Evolutionary conservation across 306 rosid species (phyloP).

Genomic region (Dalbergia cochinchinensis): DNA sequence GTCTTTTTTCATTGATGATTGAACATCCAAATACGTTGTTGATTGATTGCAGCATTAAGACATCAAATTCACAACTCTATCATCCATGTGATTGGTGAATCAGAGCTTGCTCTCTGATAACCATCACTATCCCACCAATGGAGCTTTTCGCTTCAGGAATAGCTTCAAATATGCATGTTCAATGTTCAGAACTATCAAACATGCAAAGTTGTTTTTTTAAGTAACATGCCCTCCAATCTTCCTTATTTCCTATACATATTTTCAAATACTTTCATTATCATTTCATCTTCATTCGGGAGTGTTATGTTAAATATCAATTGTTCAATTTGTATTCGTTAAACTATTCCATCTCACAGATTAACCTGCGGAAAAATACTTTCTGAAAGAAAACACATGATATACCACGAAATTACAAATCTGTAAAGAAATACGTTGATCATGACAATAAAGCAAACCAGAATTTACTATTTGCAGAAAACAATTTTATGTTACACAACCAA

Average conservation of each 20-base stretch:
- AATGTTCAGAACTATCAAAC: not conserved
- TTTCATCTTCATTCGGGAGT: slow-evolving; percentile 1
- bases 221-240: not conserved
- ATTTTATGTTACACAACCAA: slow-evolving; percentile 54
- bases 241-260: no score
- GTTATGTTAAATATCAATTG: not conserved
- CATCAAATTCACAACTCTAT: no score
- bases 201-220: not conserved
- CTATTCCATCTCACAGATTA: slow-evolving; percentile 12
- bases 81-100: no score
- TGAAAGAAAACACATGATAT: slow-evolving; percentile 40
- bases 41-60: not conserved
- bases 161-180: no score
- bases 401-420: slow-evolving; percentile 48
- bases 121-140: no score
- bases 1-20: not conserved
- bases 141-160: no score
- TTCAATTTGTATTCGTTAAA: not conserved
- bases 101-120: no score
- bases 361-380: slow-evolving; percentile 25
- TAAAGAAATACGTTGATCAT: slow-evolving; percentile 42
- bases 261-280: not conserved
- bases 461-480: slow-evolving; percentile 53
- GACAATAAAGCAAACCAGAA: slow-evolving; percentile 41
- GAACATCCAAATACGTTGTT: not conserved